Percentiles rank a stretch among this genome's conserved stretches.
These are phyloP conservation scores for Podaxis carcinomalis DNA, from an alignment of 768 basidiomycete genomes.

Conservation along the genomic window DNA sequence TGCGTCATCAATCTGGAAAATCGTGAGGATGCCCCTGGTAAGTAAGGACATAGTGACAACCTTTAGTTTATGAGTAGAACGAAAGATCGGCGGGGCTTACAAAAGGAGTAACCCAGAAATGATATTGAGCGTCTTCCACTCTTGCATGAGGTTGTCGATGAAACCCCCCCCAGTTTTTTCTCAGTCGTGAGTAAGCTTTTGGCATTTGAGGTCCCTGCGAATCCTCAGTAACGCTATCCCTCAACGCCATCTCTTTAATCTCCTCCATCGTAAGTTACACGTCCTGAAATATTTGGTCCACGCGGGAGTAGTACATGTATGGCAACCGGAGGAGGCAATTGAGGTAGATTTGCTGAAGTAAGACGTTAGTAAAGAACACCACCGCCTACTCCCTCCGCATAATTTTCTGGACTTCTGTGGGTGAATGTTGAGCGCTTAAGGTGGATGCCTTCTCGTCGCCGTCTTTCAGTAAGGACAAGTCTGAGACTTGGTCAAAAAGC, in stretches of 20 bases:
- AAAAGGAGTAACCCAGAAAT: constrained; percentile 13
- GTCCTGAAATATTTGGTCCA: constrained; percentile 60
- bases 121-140: constrained; percentile 16
- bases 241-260: constrained; percentile 39
- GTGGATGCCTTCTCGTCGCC: neutral
- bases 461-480: neutral
- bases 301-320: constrained; percentile 60
- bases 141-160: constrained; percentile 12
- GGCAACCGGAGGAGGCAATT: constrained; percentile 49
- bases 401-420: neutral
- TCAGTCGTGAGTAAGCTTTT: constrained; percentile 16
- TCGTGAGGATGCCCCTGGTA: constrained; percentile 26
- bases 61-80: neutral
- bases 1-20: constrained; percentile 31
- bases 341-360: constrained; percentile 26
- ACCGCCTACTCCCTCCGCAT: neutral
- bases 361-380: constrained; percentile 4
- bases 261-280: constrained; percentile 58
- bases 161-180: constrained; percentile 13
- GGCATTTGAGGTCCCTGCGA: constrained; percentile 11
- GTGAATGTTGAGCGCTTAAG: neutral
- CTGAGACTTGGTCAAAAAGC: neutral
- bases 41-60: neutral
- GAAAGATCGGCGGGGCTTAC: neutral
- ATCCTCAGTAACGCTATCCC: constrained; percentile 14